Percentiles rank a stretch among this genome's conserved stretches.
phyloP scores from a whole-genome alignment of 768 basidiomycete genomes.

The Pleurotus pulmonarius region DNA sequence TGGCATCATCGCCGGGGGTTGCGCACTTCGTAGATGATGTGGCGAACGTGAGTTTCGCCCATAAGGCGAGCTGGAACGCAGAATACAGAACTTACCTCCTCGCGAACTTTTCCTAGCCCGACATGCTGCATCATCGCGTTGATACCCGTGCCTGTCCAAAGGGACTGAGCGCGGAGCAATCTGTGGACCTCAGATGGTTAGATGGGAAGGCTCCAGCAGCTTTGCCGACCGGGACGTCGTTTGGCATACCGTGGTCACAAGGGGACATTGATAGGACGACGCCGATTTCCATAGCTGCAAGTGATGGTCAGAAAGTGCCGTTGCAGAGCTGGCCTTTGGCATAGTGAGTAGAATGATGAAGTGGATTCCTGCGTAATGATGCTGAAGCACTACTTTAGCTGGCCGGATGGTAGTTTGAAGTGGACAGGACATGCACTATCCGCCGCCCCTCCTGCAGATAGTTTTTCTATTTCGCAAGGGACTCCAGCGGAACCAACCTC shows the following conservation, averaged over 20 bases:
- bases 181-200: slow-evolving; percentile 28
- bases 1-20: too few species aligned
- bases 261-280: slow-evolving; percentile 34
- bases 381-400: slow-evolving; percentile 16
- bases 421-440: slow-evolving; percentile 36
- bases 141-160: too few species aligned
- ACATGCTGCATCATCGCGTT: too few species aligned
- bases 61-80: too few species aligned
- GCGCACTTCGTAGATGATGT: too few species aligned
- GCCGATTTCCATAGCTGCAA: slow-evolving; percentile 16
- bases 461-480: slow-evolving; percentile 22
- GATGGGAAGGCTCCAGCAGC: slow-evolving; percentile 23
- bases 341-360: slow-evolving; percentile 20
- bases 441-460: slow-evolving; percentile 18
- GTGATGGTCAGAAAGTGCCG: slow-evolving; percentile 18
- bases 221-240: slow-evolving; percentile 29
- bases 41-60: too few species aligned
- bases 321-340: slow-evolving; percentile 34
- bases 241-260: slow-evolving; percentile 33
- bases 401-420: slow-evolving; percentile 36
- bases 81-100: too few species aligned
- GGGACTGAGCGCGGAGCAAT: slow-evolving; percentile 1
- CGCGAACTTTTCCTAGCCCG: too few species aligned
- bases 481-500: slow-evolving; percentile 28
- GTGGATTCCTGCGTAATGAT: neutral